Evolutionary conservation across 2,329 filamentous ascomycete genomes (phyloP).

Genomic region (Fusarium begoniae): DNA sequence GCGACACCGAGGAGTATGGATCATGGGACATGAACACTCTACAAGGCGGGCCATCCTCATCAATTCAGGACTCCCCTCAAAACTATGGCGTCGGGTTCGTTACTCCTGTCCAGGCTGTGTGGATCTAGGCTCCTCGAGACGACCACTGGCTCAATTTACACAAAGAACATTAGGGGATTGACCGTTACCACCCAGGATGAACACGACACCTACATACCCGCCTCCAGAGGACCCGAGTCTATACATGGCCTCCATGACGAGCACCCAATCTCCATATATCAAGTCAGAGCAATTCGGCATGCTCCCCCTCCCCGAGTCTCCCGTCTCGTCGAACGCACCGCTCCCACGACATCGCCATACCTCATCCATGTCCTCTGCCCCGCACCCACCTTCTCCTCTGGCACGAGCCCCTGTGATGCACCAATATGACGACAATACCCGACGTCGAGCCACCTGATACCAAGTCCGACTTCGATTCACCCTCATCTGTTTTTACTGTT

Average conservation of each 20-base stretch:
- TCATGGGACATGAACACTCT: constrained; percentile 58
- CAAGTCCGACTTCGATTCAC: constrained; percentile 28
- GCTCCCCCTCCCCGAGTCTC: constrained; percentile 58
- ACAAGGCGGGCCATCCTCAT: constrained; percentile 57
- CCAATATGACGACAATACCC: constrained; percentile 47
- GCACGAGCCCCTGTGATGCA: constrained; percentile 46
- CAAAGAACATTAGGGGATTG: constrained; percentile 61
- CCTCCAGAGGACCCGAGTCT: constrained; percentile 54
- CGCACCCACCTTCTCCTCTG: constrained; percentile 50
- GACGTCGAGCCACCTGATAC: constrained; percentile 46
- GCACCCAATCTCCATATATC: constrained; percentile 57
- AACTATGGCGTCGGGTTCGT: constrained; percentile 65
- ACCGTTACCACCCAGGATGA: constrained; percentile 63
- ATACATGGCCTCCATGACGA: constrained; percentile 49
- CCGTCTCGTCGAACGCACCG: constrained; percentile 48
- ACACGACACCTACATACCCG: constrained; percentile 56
- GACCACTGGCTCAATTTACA: constrained; percentile 51
- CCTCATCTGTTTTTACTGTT: constrained; percentile 27
- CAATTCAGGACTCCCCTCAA: constrained; percentile 56
- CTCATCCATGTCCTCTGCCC: constrained; percentile 47
- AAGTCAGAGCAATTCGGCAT: constrained; percentile 54
- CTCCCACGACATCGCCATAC: constrained; percentile 53
- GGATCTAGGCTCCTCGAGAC: constrained; percentile 61
- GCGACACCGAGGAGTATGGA: constrained; percentile 67
- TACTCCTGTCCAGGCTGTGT: constrained; percentile 69